Evolutionary conservation across 2,329 filamentous ascomycete species (phyloP), one percentile per base, ranked within the genome.

Genomic region (Exophiala viscosa): DNA sequence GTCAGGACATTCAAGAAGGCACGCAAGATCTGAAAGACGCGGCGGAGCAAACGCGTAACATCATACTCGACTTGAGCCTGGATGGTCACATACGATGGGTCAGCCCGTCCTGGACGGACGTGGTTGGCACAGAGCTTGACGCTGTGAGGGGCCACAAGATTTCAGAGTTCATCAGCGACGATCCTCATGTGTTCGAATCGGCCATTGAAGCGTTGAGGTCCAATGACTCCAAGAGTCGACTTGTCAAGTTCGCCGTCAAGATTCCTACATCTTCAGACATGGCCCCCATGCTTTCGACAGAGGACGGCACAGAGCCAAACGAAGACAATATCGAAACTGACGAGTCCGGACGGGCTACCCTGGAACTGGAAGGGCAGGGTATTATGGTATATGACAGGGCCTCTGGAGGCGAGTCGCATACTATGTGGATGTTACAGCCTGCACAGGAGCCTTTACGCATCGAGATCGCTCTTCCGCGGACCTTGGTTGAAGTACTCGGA

Each of bases 361-460:
- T 96, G 55, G 86, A 90, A 57, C 80, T 99, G 54, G 95, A 99
- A 73, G 95, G 89, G 5, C 93, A 99, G 71, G 93, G 93, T 17
- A 99, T 99, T 66, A 95, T 97, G 87, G 90, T 97, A 5, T 97
- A 96, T 68, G 91, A 97, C 69, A 84, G 87, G 57, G 82, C 87
- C 10, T 88, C 90, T 34, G 90, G 90, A 46, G 87, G 85, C 50
- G 88, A 93, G 68, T 54, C 46, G 64, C 56, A 96, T 89, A 95
- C 90, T 14, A 99, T 99, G 95, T 99, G 93, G 93, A 99, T 99
- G 90, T 83, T 99, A 62, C 88, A 93, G 60, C 93, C 92, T 2
- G 95, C 90, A 71, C 85, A 90, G 36, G 81, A 86, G 36, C 88
- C 92, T 5, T 83, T 90, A 60, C 91, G 97, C 74, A 89, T 99